These are phyloP conservation scores for Bipolaris victoriae DNA, from an alignment of 2,329 filamentous ascomycete genomes.

Conservation along the genomic window DNA sequence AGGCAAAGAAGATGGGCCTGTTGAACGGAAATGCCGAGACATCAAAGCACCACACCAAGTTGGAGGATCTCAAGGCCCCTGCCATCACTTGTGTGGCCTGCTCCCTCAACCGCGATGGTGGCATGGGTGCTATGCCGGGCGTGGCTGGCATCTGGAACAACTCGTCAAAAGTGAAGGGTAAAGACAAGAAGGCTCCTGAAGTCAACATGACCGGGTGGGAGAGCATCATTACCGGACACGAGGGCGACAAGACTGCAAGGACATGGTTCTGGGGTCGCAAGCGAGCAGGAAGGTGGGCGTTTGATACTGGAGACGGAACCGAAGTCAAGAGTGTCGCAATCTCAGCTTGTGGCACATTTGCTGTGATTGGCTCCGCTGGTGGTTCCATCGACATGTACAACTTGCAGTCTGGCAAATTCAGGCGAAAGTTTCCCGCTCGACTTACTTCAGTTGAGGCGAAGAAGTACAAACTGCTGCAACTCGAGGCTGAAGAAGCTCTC, in stretches of 20 bases:
- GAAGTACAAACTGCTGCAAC: constrained; percentile 70
- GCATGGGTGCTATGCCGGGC: constrained; percentile 82
- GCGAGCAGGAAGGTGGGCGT: constrained; percentile 88
- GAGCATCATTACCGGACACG: constrained; percentile 92
- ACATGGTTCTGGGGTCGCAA: constrained; percentile 99
- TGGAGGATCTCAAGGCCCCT: constrained; percentile 82
- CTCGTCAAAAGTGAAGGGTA: constrained; percentile 63
- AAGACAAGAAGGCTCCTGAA: constrained; percentile 72
- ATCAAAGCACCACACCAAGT: constrained; percentile 66
- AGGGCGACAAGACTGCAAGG: constrained; percentile 79
- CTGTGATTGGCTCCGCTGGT: constrained; percentile 80
- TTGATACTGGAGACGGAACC: constrained; percentile 82
- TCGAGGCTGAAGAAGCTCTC: constrained; percentile 60
- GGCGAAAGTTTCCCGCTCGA: constrained; percentile 83
- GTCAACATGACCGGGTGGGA: constrained; percentile 92
- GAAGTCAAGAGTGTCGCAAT: constrained; percentile 84
- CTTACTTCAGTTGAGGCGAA: constrained; percentile 79
- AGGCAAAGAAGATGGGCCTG: constrained; percentile 85
- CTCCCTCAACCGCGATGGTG: constrained; percentile 91
- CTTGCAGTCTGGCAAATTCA: constrained; percentile 86
- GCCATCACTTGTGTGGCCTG: constrained; percentile 91
- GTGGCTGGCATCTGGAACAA: constrained; percentile 86
- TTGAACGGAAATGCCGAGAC: constrained; percentile 63
- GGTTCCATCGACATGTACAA: constrained; percentile 96
- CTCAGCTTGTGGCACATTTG: constrained; percentile 92